phyloP scores from a whole-genome alignment of 1,284 basidiomycete genomes.

The Malassezia yamatoensis region DNA sequence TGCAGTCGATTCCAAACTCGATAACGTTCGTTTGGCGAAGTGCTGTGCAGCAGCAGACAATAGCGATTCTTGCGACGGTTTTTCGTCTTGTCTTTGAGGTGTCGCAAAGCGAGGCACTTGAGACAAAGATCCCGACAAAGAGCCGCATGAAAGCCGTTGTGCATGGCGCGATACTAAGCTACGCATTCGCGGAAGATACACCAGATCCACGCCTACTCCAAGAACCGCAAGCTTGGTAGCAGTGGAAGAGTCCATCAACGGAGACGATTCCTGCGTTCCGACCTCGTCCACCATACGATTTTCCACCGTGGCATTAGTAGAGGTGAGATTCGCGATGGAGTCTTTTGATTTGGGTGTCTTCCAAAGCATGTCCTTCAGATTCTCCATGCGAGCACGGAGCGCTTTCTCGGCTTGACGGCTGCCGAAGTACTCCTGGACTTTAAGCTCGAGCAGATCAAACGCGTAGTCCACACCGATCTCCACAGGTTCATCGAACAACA shows the following conservation, averaged over 20 bases:
- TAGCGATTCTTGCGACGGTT: background rate
- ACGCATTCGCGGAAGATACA: slow-evolving; percentile 27
- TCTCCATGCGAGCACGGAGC: background rate
- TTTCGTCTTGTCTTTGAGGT: background rate
- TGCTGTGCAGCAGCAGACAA: slow-evolving; percentile 13
- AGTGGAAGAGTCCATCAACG: background rate
- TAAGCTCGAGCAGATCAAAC: slow-evolving; percentile 52
- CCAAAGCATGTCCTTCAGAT: background rate
- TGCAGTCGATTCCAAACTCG: slow-evolving; percentile 5
- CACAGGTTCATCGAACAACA: slow-evolving; percentile 48
- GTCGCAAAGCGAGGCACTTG: background rate
- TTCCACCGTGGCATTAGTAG: background rate
- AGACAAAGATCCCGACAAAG: background rate
- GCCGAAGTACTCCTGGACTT: slow-evolving; percentile 4
- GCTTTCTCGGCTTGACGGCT: background rate
- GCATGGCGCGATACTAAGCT: slow-evolving; percentile 20
- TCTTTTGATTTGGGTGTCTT: background rate
- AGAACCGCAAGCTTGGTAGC: slow-evolving; percentile 20
- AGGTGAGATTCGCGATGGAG: background rate
- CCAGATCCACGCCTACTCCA: slow-evolving; percentile 39
- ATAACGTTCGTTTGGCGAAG: slow-evolving; percentile 25
- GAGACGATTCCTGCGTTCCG: background rate
- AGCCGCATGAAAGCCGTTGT: background rate
- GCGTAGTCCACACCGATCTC: slow-evolving; percentile 51
- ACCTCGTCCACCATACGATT: background rate